Evolutionary conservation across 306 rosid genomes (phyloP).

Genomic region (Malus sieversii): DNA sequence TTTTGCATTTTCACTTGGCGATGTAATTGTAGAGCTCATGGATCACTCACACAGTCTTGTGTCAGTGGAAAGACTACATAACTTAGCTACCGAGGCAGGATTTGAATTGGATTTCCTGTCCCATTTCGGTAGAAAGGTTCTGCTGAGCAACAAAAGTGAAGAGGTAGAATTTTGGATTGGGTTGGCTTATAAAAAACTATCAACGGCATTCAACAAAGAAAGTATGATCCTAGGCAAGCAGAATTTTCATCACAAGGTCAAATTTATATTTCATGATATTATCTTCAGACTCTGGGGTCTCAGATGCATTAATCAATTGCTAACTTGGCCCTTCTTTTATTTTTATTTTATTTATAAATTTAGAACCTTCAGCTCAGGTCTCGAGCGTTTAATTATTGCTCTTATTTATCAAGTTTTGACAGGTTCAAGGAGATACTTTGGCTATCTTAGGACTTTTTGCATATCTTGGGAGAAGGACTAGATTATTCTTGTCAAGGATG

Average conservation of each 20-base stretch:
- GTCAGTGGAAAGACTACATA: slow-evolving; percentile 51
- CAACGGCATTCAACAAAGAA: slow-evolving; percentile 39
- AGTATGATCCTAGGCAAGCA: slow-evolving; percentile 22
- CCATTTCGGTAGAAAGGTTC: slow-evolving; percentile 54
- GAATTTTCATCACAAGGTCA: slow-evolving; percentile 43
- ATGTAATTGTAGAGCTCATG: slow-evolving; percentile 51
- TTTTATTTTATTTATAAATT: background rate
- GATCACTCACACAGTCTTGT: slow-evolving; percentile 47
- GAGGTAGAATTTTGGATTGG: slow-evolving; percentile 68
- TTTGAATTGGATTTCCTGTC: slow-evolving; percentile 46
- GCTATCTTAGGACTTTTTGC: slow-evolving; percentile 60
- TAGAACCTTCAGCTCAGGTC: background rate
- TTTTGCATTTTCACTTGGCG: slow-evolving; percentile 20
- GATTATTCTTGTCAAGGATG: slow-evolving; percentile 52
- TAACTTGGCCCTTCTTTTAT: background rate
- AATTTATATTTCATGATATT: slow-evolving; percentile 15
- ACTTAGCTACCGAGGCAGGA: slow-evolving; percentile 56
- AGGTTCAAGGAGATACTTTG: slow-evolving; percentile 48
- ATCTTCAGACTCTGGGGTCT: background rate
- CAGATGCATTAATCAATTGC: slow-evolving; percentile 5
- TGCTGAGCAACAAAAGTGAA: slow-evolving; percentile 49
- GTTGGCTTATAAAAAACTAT: slow-evolving; percentile 54
- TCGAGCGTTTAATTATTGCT: slow-evolving; percentile 6
- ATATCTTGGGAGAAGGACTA: slow-evolving; percentile 62
- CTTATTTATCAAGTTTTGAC: slow-evolving; percentile 19